These are phyloP conservation scores for Xylariaceae sp. DNA, from an alignment of 2,329 filamentous ascomycete genomes.

Conservation along the genomic window DNA sequence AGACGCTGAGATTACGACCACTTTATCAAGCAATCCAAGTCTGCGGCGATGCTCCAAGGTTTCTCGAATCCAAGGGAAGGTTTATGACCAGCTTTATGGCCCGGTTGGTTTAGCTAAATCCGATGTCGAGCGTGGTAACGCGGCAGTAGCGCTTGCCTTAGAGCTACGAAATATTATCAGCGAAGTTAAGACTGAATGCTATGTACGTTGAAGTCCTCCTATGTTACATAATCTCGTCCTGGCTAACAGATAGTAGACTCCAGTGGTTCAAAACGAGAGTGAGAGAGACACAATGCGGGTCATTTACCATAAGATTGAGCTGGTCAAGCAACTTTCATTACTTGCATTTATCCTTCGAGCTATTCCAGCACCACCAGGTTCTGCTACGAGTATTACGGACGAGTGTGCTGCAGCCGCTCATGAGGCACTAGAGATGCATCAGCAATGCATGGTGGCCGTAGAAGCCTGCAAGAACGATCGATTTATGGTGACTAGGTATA, in stretches of 20 bases:
- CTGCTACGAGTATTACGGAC: constrained; percentile 29
- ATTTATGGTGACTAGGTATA: constrained; percentile 43
- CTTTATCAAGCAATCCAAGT: constrained; percentile 22
- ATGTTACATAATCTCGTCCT: neutral
- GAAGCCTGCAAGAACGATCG: constrained; percentile 23
- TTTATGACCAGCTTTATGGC: constrained; percentile 45
- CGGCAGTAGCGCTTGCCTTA: constrained; percentile 29
- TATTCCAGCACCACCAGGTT: constrained; percentile 28
- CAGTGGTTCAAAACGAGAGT: neutral
- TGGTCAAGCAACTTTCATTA: constrained; percentile 44
- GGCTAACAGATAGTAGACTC: constrained; percentile 8
- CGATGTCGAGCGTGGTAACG: constrained; percentile 26
- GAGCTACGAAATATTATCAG: constrained; percentile 32
- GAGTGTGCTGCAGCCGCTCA: constrained; percentile 43
- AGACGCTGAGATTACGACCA: constrained; percentile 40
- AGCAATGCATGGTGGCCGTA: constrained; percentile 40
- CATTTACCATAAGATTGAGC: constrained; percentile 42
- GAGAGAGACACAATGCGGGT: constrained; percentile 35
- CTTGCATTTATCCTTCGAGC: constrained; percentile 44
- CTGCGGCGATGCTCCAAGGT: constrained; percentile 29
- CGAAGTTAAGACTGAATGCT: constrained; percentile 9
- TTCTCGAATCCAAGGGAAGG: constrained; percentile 39
- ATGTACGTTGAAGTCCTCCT: neutral
- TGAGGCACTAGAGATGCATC: constrained; percentile 43
- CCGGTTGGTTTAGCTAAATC: constrained; percentile 26